phyloP scores from a whole-genome alignment of 768 basidiomycete genomes.

The Fistulinella prunicolor region DNA sequence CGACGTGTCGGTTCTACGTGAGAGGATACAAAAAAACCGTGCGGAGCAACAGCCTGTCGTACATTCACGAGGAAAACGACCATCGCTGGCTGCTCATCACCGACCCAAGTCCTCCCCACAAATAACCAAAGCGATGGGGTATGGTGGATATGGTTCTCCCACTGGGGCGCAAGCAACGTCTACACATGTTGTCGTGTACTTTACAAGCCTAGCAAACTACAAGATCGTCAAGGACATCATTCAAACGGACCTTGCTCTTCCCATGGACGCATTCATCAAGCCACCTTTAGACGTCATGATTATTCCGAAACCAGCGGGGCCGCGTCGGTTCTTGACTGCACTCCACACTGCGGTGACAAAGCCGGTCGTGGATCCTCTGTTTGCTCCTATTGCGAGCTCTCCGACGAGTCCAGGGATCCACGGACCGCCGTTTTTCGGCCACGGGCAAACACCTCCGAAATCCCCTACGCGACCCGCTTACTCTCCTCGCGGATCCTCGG shows the following conservation, averaged over 20 bases:
- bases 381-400: slow-evolving; percentile 91
- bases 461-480: slow-evolving; percentile 43
- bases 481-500: slow-evolving; percentile 55
- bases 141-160: slow-evolving; percentile 34
- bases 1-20: slow-evolving; percentile 75
- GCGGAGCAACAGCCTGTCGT: slow-evolving; percentile 44
- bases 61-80: slow-evolving; percentile 54
- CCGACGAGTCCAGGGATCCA: slow-evolving; percentile 74
- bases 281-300: slow-evolving; percentile 89
- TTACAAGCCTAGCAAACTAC: slow-evolving; percentile 88
- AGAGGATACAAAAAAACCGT: slow-evolving; percentile 66
- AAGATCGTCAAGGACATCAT: slow-evolving; percentile 84
- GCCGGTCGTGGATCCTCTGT: slow-evolving; percentile 87
- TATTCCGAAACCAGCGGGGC: slow-evolving; percentile 95
- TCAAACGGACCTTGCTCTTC: slow-evolving; percentile 49
- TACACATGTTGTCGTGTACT: slow-evolving; percentile 66
- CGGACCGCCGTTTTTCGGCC: slow-evolving; percentile 43
- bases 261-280: slow-evolving; percentile 43
- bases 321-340: slow-evolving; percentile 87
- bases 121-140: slow-evolving; percentile 55
- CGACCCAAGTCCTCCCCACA: slow-evolving; percentile 81
- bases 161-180: slow-evolving; percentile 30
- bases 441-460: slow-evolving; percentile 33
- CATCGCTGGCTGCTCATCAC: slow-evolving; percentile 63
- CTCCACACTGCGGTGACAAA: slow-evolving; percentile 86